Base-by-base conservation (phyloP, 306 rosid genomes). In the Rubus idaeus region DNA sequence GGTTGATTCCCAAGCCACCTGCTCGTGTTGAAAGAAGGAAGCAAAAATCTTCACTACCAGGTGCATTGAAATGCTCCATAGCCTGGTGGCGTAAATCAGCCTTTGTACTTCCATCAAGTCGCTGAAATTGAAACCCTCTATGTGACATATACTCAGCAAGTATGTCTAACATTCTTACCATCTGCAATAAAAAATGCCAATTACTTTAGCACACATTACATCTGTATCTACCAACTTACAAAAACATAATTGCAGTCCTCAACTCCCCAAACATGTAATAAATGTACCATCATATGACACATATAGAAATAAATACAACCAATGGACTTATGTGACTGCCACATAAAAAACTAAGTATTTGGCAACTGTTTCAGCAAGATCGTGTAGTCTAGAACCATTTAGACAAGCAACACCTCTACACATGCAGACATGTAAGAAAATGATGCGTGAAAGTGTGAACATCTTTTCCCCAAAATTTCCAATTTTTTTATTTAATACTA, bases 1-100 rank as follows among this genome's bases (percentile, higher is more conserved):
- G 97, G 86, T 96, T 96, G 77, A 96, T 96, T 74, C 99, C 99
- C 76, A 96, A 78, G 77, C 99, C 99, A 72, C 99, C 99, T 67
- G 99, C 99, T 57, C 99, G 86, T 13, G 99, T 96, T 81, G 99
- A 96, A 80, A 96, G 99, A 81, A 96, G 99, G 87, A 96, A 96
- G 84, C 99, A 96, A 82, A 96, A 96, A 81, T 96, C 99, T 75
- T 96, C 98, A 84, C 99, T 96, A 49, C 94, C 98, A 81, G 98
- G 93, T 45, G 98, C 99, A 85, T 96, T 96, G 75, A 96, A 96
- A 85, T 96, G 99, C 10, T 96, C 99, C 99, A 96, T 96, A 44
- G 99, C 99, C 87, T 96, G 99, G 70, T 96, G 99, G 21, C 99
- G 97, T 75, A 92, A 73, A 85, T 96, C 99, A 26, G 99, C 89